Base-by-base conservation (phyloP, 2,329 filamentous ascomycete genomes). In the Monascus ruber region DNA sequence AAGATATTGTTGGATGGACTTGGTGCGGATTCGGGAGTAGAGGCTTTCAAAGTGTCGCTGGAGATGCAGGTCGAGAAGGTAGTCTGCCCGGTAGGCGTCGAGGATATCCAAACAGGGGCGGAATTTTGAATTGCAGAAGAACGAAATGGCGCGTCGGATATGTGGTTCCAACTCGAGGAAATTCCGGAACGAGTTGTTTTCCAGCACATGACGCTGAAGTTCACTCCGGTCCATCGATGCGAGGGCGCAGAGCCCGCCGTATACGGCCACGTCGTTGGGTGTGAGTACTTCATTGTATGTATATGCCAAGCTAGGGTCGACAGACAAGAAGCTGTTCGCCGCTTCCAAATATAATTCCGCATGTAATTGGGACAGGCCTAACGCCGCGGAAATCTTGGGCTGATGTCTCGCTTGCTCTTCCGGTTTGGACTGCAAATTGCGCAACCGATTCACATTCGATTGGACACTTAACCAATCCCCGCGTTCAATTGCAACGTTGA, bases 161-260 rank as follows among this genome's bases (percentile, higher is more conserved):
- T 96, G 89, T 3, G 89, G 87, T 62, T 96, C 91, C 1, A 93
- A 73, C 59, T 96, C 91, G 9, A 98, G 74, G 56, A 91, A 94
- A 34, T 76, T 78, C 38, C 91, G 82, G 67, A 98, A 98, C 7
- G 73, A 70, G 28, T 69, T 68, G 55, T 86, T 94, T 31, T 91
- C 85, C 0, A 98, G 74, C 2, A 96, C 86, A 5, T 71, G 70
- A 5, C 64, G 67, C 58, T 91, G 83, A 24, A 98, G 71, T 44
- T 85, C 79, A 5, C 72, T 69, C 35, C 91, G 78, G 43, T 84
- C 75, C 83, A 96, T 93, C 2, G 85, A 87, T 25, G 89, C 89
- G 24, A 98, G 74, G 5, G 91, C 85, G 47, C 89, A 82, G 24
- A 98, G 76, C 4, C 85, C 88, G 36, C 89, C 91, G 51, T 96